A percentile compares a stretch with the other conserved stretches of the same genome.
phyloP scores from a whole-genome alignment of 2,329 filamentous ascomycete species.

The Seiridium cupressi region DNA sequence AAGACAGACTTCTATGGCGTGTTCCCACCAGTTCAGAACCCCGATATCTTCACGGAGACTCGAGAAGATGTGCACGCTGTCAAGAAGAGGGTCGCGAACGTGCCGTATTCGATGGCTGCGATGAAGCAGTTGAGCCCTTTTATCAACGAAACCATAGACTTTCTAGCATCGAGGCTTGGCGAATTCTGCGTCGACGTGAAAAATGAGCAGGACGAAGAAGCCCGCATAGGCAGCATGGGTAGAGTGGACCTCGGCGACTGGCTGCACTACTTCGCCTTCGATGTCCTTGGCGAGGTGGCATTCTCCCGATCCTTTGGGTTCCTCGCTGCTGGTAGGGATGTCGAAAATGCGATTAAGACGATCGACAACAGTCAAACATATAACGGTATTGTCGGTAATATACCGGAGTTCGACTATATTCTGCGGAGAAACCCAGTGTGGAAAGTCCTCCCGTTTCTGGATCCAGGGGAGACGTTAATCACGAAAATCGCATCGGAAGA shows the following conservation, averaged over 20 bases:
- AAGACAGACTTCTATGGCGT: conserved; percentile 54
- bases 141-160: conserved; percentile 49
- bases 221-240: not conserved
- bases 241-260: conserved; percentile 45
- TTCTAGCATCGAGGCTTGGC: conserved; percentile 41
- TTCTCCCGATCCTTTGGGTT: conserved; percentile 54
- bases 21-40: conserved; percentile 55
- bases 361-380: conserved; percentile 53
- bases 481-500: conserved; percentile 52
- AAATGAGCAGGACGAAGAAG: conserved; percentile 12
- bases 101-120: conserved; percentile 51
- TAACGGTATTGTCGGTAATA: conserved; percentile 50
- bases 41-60: conserved; percentile 57
- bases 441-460: conserved; percentile 35
- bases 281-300: conserved; percentile 50
- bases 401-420: conserved; percentile 47
- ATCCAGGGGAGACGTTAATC: conserved; percentile 44
- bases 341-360: conserved; percentile 49
- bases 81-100: conserved; percentile 52
- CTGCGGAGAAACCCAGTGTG: conserved; percentile 49
- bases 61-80: conserved; percentile 52
- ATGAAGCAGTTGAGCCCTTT: conserved; percentile 51
- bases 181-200: conserved; percentile 29
- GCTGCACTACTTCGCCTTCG: conserved; percentile 43
- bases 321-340: conserved; percentile 45